Percentiles rank a stretch among this genome's conserved stretches.
These are phyloP conservation scores for Trichoderma guizhouense DNA, from an alignment of 2,329 filamentous ascomycete genomes.

Conservation along the genomic window DNA sequence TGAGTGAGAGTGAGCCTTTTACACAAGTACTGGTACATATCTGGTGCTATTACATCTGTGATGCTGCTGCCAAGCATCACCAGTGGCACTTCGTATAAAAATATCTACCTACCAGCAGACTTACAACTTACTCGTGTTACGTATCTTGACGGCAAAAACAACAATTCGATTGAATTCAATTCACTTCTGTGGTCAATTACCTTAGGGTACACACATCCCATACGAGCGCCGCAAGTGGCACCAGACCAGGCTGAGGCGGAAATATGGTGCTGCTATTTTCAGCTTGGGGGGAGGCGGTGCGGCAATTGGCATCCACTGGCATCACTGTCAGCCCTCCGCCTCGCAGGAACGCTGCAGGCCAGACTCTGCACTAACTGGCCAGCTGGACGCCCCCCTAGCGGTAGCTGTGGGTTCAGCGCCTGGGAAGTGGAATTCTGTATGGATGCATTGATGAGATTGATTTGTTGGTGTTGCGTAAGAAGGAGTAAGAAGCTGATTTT, in stretches of 20 bases:
- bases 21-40: not conserved
- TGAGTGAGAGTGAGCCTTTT: not conserved
- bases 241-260: not conserved
- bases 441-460: not conserved
- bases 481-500: not conserved
- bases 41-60: not conserved
- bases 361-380: not conserved
- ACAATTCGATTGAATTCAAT: not conserved
- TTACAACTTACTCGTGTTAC: not conserved
- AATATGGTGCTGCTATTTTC: slow-evolving; percentile 19
- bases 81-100: not conserved
- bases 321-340: slow-evolving; percentile 16
- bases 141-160: not conserved
- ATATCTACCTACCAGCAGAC: not conserved
- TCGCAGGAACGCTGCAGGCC: slow-evolving; percentile 13
- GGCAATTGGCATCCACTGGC: slow-evolving; percentile 6
- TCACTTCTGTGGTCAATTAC: not conserved
- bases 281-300: slow-evolving; percentile 16
- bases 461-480: not conserved
- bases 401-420: not conserved
- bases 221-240: not conserved
- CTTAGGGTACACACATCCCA: not conserved
- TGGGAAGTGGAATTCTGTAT: not conserved
- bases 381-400: not conserved
- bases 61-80: not conserved